These are phyloP conservation scores for Cryptosporidium ubiquitum DNA, from an alignment of 169 alveolate genomes.

Conservation along the genomic window DNA sequence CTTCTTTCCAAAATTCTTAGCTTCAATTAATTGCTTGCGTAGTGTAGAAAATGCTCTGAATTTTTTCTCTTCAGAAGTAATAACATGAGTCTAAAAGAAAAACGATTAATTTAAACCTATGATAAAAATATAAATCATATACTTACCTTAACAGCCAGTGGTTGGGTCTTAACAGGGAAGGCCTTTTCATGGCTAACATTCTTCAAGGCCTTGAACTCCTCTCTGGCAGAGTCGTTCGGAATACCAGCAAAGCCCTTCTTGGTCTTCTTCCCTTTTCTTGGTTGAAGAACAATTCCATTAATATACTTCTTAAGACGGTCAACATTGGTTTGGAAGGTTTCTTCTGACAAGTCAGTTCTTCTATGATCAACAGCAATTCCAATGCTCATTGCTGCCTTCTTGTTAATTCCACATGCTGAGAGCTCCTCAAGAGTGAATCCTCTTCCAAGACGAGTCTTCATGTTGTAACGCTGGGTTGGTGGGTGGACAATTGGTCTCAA, in stretches of 20 bases:
- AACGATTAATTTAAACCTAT: not conserved
- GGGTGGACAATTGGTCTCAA: slow-evolving; percentile 95
- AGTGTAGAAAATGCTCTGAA: slow-evolving; percentile 40
- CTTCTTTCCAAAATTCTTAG: slow-evolving; percentile 63
- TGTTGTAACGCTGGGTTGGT: slow-evolving; percentile 97
- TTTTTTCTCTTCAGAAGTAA: slow-evolving; percentile 45
- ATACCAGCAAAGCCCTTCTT: slow-evolving; percentile 97
- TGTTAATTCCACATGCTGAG: slow-evolving; percentile 91
- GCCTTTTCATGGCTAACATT: slow-evolving; percentile 47
- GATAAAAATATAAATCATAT: not conserved
- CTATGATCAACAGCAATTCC: slow-evolving; percentile 99
- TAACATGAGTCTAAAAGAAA: slow-evolving; percentile 23
- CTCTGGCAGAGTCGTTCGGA: slow-evolving; percentile 89
- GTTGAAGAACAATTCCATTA: slow-evolving; percentile 94
- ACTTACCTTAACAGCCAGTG: slow-evolving; percentile 42
- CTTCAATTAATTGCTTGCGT: slow-evolving; percentile 21
- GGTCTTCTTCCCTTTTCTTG: slow-evolving; percentile 93
- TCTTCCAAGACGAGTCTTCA: slow-evolving; percentile 95
- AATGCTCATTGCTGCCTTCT: slow-evolving; percentile 94
- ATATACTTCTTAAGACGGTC: slow-evolving; percentile 95
- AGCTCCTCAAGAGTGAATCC: slow-evolving; percentile 99
- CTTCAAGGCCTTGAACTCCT: slow-evolving; percentile 76
- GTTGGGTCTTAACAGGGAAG: slow-evolving; percentile 3
- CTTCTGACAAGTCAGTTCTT: slow-evolving; percentile 94
- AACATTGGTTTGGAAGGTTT: slow-evolving; percentile 93